Percentiles rank a stretch among this genome's conserved stretches.
These are phyloP conservation scores for Cylindrodendrum hubeiense DNA, from an alignment of 2,329 filamentous ascomycete species.

Conservation along the genomic window DNA sequence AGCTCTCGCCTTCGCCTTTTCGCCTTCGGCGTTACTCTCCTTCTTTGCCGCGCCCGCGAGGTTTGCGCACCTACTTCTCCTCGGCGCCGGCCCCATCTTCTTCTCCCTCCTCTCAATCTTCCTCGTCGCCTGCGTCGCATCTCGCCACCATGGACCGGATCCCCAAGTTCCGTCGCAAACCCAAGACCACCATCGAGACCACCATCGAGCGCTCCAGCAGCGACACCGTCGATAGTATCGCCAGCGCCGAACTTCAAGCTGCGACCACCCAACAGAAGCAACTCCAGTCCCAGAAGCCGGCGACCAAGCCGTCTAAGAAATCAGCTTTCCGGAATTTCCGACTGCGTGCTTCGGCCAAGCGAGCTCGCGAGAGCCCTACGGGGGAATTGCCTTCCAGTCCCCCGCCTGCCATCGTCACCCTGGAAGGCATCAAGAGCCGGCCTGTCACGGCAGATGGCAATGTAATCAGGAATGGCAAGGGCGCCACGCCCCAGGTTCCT, in stretches of 20 bases:
- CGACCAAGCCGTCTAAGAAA: conserved; percentile 46
- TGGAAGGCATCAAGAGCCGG: conserved; percentile 50
- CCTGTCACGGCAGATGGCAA: conserved; percentile 35
- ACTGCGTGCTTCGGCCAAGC: conserved; percentile 60
- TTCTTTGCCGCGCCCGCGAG: conserved; percentile 29
- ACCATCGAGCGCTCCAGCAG: conserved; percentile 51
- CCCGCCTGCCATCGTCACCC: conserved; percentile 50
- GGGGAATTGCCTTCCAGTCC: conserved; percentile 46
- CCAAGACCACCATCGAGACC: conserved; percentile 58
- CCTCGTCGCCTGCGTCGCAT: conserved; percentile 3
- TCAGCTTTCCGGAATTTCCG: conserved; percentile 60
- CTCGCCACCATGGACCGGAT: conserved; percentile 55
- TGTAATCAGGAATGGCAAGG: conserved; percentile 32
- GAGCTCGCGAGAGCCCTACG: conserved; percentile 58
- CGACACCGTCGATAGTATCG: conserved; percentile 44
- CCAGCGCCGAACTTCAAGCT: conserved; percentile 42
- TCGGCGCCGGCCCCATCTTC: conserved; percentile 25
- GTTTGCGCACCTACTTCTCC: conserved; percentile 25
- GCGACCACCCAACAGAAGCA: conserved; percentile 38
- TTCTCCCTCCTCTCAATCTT: background rate
- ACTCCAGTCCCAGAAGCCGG: conserved; percentile 34
- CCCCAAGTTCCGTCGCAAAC: conserved; percentile 58
- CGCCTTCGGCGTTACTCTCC: conserved; percentile 18
- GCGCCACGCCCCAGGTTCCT: conserved; percentile 47
- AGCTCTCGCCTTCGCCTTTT: conserved; percentile 16